Evolutionary conservation across 129 eudicot species (phyloP), one percentile per base, ranked within the genome.

Genomic region (Arctium minus): DNA sequence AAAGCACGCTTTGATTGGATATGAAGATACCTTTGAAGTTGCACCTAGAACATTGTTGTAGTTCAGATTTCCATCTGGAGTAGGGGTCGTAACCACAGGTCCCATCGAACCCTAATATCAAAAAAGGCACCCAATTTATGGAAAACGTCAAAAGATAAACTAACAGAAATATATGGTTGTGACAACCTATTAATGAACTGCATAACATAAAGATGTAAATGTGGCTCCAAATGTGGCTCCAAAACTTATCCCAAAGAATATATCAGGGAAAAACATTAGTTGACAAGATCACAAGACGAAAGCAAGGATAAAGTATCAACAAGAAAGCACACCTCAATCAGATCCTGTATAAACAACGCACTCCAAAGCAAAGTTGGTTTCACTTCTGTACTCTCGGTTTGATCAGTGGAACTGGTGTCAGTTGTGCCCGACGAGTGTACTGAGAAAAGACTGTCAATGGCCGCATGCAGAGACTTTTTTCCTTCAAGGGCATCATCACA

Each of bases 321-420:
- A 35, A 48, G 71, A 48, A 30, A 76, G 32, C 85, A 44, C 38
- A 93, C 98, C 97, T 48, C 85, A 62, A 90, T 68, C 39, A 92
- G 72, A 72, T 93, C 98, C 82, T 96, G 99, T 50, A 87, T 80
- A 86, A 90, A 96, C 70, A 87, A 62, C 40, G 90, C 89, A 81
- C 92, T 89, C 98, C 99, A 96, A 44, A 92, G 87, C 85, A 93
- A 92, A 78, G 88, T 33, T 56, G 98, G 97, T 50, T 89, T 92
- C 40, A 17, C 83, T 83, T 85, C 89, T 17, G 86, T 42, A 62
- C 76, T 74, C 12, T 82, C 87, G 27, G 15, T 71, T 79, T 74
- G 82, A 46, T 85, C 88, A 1, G 22, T 44, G 31, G 71, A 77
- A 85, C 31, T 81, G 74, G 77, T 71, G 38, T 85, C 93, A 46